A percentile compares a stretch with the other conserved stretches of the same genome.
Evolutionary conservation across 2,329 filamentous ascomycete species (phyloP).

Genomic region (Parasarocladium wereldwijsianum): DNA sequence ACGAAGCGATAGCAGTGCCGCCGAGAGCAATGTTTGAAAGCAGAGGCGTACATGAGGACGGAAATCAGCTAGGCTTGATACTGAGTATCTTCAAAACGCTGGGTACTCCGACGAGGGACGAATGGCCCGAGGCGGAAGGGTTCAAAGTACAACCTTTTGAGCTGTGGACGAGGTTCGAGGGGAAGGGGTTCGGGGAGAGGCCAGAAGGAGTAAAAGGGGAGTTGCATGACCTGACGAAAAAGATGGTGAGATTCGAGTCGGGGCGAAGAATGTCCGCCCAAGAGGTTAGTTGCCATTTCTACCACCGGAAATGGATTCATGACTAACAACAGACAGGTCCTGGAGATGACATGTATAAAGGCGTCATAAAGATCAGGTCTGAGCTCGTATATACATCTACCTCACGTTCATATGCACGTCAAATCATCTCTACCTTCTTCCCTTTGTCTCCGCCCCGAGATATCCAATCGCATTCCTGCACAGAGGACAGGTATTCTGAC

Average conservation of each 20-base stretch:
- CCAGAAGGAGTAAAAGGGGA: too few relatives aligned
- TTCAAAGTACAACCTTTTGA: constrained; percentile 74
- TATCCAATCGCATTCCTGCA: constrained; percentile 79
- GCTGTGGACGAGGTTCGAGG: constrained; percentile 66
- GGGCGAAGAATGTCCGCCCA: too few relatives aligned
- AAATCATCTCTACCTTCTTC: constrained; percentile 16
- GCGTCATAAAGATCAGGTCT: too few relatives aligned
- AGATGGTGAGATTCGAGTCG: too few relatives aligned
- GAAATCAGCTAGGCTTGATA: constrained; percentile 82
- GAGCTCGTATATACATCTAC: background rate
- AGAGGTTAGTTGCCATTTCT: constrained; percentile 31
- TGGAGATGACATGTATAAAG: too few relatives aligned
- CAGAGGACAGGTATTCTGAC: constrained; percentile 79
- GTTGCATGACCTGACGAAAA: too few relatives aligned
- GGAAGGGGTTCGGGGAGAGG: constrained; percentile 50
- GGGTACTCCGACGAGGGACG: constrained; percentile 66
- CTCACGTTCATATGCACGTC: background rate
- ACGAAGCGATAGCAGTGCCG: constrained; percentile 49
- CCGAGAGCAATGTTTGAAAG: constrained; percentile 66
- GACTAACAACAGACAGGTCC: too few relatives aligned
- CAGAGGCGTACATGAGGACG: constrained; percentile 56
- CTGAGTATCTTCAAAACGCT: constrained; percentile 84
- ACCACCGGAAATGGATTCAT: too few relatives aligned
- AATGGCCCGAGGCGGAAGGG: constrained; percentile 64
- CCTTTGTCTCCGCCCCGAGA: constrained; percentile 23